Base-by-base conservation (phyloP, 2,329 filamentous ascomycete genomes). In the Coniochaeta sp. region DNA sequence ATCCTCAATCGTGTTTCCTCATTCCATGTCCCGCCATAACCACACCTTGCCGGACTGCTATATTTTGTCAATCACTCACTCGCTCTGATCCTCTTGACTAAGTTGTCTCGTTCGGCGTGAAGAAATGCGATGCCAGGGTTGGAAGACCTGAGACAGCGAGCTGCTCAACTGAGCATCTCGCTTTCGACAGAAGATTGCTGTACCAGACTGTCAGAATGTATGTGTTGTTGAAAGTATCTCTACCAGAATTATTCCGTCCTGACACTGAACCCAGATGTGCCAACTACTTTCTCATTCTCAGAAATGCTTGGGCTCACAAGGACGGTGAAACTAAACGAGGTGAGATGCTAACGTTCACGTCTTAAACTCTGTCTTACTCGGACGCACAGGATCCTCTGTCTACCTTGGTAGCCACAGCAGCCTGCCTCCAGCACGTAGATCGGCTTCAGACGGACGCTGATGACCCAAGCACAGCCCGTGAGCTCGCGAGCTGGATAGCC, bases 221-320 rank as follows among this genome's bases (percentile, higher is more conserved):
- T n/a, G n/a, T n/a, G 7, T n/a, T 57, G 12, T 6, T 6, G 6
- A 5, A 9, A 1, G 14, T 17, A 28, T 6, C 31, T 55, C 52
- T 7, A 12, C 24, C 34, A 22, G 11, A 38, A 1, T 17, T 38
- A 16, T 12, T n/a, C 9, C 31, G 16, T 8, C 3, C 36, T 58
- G 38, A 58, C 24, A 28, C 1, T 43, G 16, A 24, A 22, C 6
- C 1, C 26, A 64, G 61, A 59, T 55, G 56, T 62, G 19, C 61
- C 60, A 11, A 33, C 28, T 3, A 55, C 61, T 0, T 62, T 64
- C 57, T 62, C 58, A 17, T 56, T 65, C 38, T 12, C 43, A 22
- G 62, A 64, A 12, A 55, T 67, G 16, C 33, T 57, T 4, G 28
- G 9, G 4, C 28, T 34, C 12, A 5, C 54, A 16, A 22, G n/a